These are phyloP conservation scores for Globisporangium lucens DNA, from an alignment of 352 stramenopile species.

Conservation along the genomic window DNA sequence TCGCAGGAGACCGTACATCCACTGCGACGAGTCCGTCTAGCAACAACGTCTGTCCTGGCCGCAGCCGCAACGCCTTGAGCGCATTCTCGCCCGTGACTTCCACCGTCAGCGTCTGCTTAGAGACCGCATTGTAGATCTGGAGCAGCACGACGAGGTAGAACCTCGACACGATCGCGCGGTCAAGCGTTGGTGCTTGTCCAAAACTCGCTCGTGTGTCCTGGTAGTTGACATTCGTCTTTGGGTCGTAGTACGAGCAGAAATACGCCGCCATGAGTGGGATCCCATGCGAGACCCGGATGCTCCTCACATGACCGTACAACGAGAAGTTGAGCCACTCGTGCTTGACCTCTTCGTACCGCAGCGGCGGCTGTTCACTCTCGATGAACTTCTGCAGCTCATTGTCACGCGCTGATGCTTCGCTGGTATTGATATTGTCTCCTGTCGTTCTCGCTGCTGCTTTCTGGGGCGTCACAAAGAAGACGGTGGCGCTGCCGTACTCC, in stretches of 20 bases:
- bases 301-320: slow-evolving; percentile 47
- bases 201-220: slow-evolving; percentile 15
- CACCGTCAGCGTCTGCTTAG: slow-evolving; percentile 34
- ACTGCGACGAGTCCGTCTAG: slow-evolving; percentile 54
- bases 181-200: slow-evolving; percentile 23
- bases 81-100: slow-evolving; percentile 55
- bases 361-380: slow-evolving; percentile 24
- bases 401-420: slow-evolving; percentile 1
- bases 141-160: slow-evolving; percentile 63
- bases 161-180: slow-evolving; percentile 55
- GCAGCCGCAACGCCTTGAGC: slow-evolving; percentile 35
- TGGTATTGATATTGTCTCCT: background rate
- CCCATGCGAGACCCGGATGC: slow-evolving; percentile 54
- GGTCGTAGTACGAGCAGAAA: slow-evolving; percentile 67
- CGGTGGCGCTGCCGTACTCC: slow-evolving; percentile 59
- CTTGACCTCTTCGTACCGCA: slow-evolving; percentile 26
- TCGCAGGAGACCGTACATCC: slow-evolving; percentile 28
- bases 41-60: slow-evolving; percentile 47
- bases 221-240: slow-evolving; percentile 35
- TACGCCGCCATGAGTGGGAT: slow-evolving; percentile 64
- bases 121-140: slow-evolving; percentile 49
- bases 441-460: background rate
- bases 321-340: slow-evolving; percentile 47
- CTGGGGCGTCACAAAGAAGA: slow-evolving; percentile 32
- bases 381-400: slow-evolving; percentile 2